Evolutionary conservation across 169 alveolate genomes (phyloP), one percentile per base, ranked within the genome.

Genomic region (Plasmodium knowlesi): DNA sequence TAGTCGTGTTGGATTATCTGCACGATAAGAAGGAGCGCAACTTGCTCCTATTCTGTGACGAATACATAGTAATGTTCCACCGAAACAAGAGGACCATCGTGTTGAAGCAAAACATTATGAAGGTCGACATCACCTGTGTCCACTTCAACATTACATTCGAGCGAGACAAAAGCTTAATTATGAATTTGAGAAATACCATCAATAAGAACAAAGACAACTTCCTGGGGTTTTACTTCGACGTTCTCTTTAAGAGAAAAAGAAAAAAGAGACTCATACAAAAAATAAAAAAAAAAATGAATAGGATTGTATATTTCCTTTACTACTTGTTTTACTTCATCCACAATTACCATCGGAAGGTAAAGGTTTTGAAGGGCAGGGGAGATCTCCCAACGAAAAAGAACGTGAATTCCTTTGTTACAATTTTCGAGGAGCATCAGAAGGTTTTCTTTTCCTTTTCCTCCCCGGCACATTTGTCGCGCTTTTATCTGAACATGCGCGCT

Each of bases 91-190:
- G 67, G 16, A 39, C 22, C 70, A 30, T 88, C 5, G 54, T 88
- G 28, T 41, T 37, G 34, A 88, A 88, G 71, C 76, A 76, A 28
- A 78, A 88, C 34, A 88, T 88, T 0, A 28, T 76, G 3, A 88
- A 76, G 76, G 39, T 88, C 0, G 94, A 88, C 5, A 88, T 88
- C 8, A 43, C 50, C 22, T 88, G 94, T 54, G 22, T 25, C 28
- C 82, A 88, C 43, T 88, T 88, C 72, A 88, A 88, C 53, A 39
- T 88, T 9, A 79, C 57, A 41, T 88, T 78, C 81, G 89, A 88
- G 2, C 39, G 34, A 8, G 88, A 88, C 5, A 88, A 88, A 76
- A 78, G 37, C 43, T 57, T 88, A 54, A 79, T 88, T 12, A 25
- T 57, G 30, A 76, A 88, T 53, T 57, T 88, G 50, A 70, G 43